Evolutionary conservation across 768 basidiomycete genomes (phyloP), one percentile per base, ranked within the genome.

Genomic region (Boletus rubropictus): DNA sequence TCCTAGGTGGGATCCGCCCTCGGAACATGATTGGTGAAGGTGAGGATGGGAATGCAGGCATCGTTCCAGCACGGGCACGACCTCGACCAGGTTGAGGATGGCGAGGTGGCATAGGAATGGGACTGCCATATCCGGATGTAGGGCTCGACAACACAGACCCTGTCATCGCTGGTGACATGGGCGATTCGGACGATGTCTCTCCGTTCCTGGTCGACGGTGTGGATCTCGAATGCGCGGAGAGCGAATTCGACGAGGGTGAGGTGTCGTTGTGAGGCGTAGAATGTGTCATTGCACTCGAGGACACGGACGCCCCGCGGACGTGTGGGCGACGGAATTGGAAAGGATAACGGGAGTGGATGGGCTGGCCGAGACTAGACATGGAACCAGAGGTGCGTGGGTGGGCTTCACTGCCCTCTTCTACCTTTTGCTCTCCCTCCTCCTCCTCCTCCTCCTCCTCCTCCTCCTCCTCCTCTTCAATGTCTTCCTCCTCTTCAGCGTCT

Each of bases 361-460:
- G 89, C 20, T 85, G 82, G 3, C 89, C 89, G 5, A 92, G 76
- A 51, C 84, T 87, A 3, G 89, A 91, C 82, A 92, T 81, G 7
- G 89, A 91, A 17, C 81, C 86, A 0, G 87, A 88, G 5, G 79
- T 84, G 15, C 82, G 75, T 34, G 79, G 80, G 4, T 81, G 77
- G 0, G 82, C 82, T 34, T 72, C 73, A 37, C 74, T 75, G 42
- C 69, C 70, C 20, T 68, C 72, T 20, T 63, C 69, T 12, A 57
- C 66, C 2, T 53, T 68, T 11, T 60, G 69, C 4, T 70, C 76
- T 1, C 69, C 76, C 31, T 77, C 78, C 11, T 72, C 76, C 1
- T 63, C 72, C 2, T 68, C 73, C 0, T 72, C 71, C 0, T 72
- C 75, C 1, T 42, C 29, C 1, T 69, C 73, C 0, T 71, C 71